Evolutionary conservation across 1,284 basidiomycete species (phyloP).

Genomic region (Pyrrhoderma noxium): DNA sequence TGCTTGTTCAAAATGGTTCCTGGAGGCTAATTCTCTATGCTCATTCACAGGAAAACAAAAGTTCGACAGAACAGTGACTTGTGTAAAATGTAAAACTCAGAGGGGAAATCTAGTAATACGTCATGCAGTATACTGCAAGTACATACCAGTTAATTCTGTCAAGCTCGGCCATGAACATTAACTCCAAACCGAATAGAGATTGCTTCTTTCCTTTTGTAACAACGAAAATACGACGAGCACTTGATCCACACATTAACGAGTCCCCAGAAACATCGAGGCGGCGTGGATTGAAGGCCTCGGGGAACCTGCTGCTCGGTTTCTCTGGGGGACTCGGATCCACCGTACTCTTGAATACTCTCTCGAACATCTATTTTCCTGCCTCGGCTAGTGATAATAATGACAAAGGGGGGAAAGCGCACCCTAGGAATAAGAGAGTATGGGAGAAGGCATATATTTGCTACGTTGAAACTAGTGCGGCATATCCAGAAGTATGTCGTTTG

Average conservation of each 20-base stretch:
- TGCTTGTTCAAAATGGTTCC: background rate
- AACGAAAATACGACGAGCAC: slow-evolving; percentile 54
- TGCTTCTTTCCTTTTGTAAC: slow-evolving; percentile 61
- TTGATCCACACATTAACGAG: slow-evolving; percentile 59
- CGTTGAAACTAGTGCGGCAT: slow-evolving; percentile 58
- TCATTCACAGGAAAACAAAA: slow-evolving; percentile 44
- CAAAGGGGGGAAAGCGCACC: slow-evolving; percentile 58
- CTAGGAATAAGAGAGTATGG: slow-evolving; percentile 59
- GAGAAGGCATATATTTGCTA: slow-evolving; percentile 54
- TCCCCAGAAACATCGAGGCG: slow-evolving; percentile 40
- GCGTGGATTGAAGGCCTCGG: slow-evolving; percentile 53
- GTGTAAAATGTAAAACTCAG: slow-evolving; percentile 63
- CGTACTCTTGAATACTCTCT: slow-evolving; percentile 61
- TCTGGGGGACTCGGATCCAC: slow-evolving; percentile 73
- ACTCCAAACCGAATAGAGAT: slow-evolving; percentile 34
- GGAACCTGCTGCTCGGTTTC: slow-evolving; percentile 58
- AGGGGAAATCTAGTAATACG: slow-evolving; percentile 63
- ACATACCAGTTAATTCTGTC: slow-evolving; percentile 8
- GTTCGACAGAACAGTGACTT: slow-evolving; percentile 56
- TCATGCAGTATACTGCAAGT: slow-evolving; percentile 81
- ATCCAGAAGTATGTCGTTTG: slow-evolving; percentile 42
- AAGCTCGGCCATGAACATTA: background rate
- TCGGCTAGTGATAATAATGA: slow-evolving; percentile 23
- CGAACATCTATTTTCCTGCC: slow-evolving; percentile 48
- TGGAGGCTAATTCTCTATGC: background rate